A percentile compares a stretch with the other conserved stretches of the same genome.
These are phyloP conservation scores for Geotrichum siamense DNA, from an alignment of 1,139 yeast species.

Conservation along the genomic window DNA sequence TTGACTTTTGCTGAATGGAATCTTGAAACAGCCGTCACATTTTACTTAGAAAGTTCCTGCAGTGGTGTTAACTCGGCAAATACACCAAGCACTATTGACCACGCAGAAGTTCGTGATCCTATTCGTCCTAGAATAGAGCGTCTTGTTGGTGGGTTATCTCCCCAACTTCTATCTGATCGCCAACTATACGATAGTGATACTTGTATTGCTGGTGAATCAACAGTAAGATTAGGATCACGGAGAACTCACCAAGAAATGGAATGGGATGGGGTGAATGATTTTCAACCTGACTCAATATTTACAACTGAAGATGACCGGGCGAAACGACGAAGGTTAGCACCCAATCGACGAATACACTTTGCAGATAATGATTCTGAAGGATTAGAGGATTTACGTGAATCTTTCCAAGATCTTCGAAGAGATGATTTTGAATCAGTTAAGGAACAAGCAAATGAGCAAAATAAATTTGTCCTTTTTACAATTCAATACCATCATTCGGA, in stretches of 20 bases:
- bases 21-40: conserved; percentile 75
- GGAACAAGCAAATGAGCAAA: conserved; percentile 49
- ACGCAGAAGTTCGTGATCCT: conserved; percentile 1
- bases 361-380: neutral
- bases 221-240: neutral
- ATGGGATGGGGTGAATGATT: neutral
- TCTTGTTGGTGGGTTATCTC: no score
- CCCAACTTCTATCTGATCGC: no score
- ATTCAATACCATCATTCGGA: conserved; percentile 91
- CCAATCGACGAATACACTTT: neutral
- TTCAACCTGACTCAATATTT: no score
- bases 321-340: no score
- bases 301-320: no score
- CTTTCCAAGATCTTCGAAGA: conserved; percentile 64
- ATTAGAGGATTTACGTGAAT: conserved; percentile 41
- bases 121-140: neutral
- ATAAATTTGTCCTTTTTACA: conserved; percentile 80
- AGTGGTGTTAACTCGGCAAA: no score
- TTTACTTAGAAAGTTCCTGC: conserved; percentile 72
- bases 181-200: no score
- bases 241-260: neutral
- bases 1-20: conserved; percentile 73
- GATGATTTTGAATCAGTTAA: conserved; percentile 64
- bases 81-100: no score
- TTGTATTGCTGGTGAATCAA: neutral